Base-by-base conservation (phyloP, 1,284 basidiomycete genomes). In the Ceratorhiza oryzae-sativae region DNA sequence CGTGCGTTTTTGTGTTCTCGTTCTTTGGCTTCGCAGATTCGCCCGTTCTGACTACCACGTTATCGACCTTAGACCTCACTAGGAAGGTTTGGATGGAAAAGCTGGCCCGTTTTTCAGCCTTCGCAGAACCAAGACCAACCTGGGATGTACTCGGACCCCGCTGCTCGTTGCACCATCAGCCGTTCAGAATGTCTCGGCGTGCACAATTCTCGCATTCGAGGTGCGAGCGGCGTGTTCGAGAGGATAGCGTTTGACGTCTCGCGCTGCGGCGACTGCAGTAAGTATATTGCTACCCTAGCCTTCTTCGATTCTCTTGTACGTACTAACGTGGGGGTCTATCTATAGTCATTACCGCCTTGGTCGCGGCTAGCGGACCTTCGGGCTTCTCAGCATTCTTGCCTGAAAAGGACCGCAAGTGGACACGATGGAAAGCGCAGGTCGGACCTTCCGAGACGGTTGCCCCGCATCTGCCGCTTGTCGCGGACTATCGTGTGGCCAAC, bases 351-450 rank as follows among this genome's bases (percentile, higher is more conserved):
- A 72, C 49, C 27, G 73, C 73, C 12, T 39, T 73, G 13, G 53
- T 73, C 46, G 71, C 63, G 39, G n/a, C 45, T n/a, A 72, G 70
- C 23, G 73, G 73, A 1, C 45, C 25, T n/a, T n/a, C 27, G 27
- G 73, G 73, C 15, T 41, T 73, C n/a, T 56, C 60, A n/a, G 70
- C 71, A 2, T 73, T 73, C 49, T 53, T 73, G 10, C 72, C 72
- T 41, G 67, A 30, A 10, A 32, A 45, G 20, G 51, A 39, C 41
- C 55, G 72, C 32, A 45, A 36, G 25, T 71, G 61, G 62, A 56
- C 53, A 23, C 61, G 20, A 36, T 41, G 55, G 58, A 30, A 53
- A 30, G 49, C 25, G 23, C 34, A n/a, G 30, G 41, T 23, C 48
- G 27, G 55, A 41, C 51, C 72, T 59, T 58, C 59, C 23, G 49